Evolutionary conservation across 1,284 basidiomycete genomes (phyloP).

Genomic region (Takashimella koratensis): DNA sequence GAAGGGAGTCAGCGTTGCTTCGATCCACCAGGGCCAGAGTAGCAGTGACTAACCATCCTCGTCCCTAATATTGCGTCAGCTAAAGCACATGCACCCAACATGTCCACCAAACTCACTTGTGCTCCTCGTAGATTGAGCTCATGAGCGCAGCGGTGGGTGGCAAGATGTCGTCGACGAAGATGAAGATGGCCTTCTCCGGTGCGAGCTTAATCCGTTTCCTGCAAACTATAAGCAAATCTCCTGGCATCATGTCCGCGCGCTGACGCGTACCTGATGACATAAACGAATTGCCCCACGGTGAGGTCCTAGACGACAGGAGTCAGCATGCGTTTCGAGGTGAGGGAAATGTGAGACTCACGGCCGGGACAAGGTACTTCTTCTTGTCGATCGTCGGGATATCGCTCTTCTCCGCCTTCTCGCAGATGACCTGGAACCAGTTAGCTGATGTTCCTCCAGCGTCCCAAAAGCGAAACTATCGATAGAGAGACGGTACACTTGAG

Average conservation of each 20-base stretch:
- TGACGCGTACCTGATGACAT: constrained; percentile 77
- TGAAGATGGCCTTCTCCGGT: constrained; percentile 99
- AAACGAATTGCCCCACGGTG: constrained; percentile 98
- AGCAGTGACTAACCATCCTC: constrained; percentile 61
- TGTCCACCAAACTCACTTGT: constrained; percentile 66
- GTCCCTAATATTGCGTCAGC: constrained; percentile 59
- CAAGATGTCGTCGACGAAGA: constrained; percentile 97
- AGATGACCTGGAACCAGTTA: constrained; percentile 77
- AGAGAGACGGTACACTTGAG: too few species aligned
- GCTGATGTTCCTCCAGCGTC: too few species aligned
- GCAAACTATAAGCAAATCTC: too few species aligned
- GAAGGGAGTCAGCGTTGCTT: constrained; percentile 11
- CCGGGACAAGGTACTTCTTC: constrained; percentile 99
- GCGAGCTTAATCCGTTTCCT: constrained; percentile 99
- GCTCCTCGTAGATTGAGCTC: constrained; percentile 99
- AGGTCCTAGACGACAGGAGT: constrained; percentile 63
- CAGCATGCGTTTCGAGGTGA: constrained; percentile 1
- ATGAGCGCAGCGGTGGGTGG: constrained; percentile 97
- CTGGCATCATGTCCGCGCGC: too few species aligned
- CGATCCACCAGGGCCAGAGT: too few species aligned
- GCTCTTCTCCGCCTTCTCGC: constrained; percentile 98
- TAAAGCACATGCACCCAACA: too few species aligned
- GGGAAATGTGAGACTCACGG: constrained; percentile 54
- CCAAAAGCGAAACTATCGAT: neutral
- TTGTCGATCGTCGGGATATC: constrained; percentile 99